Conservation (phyloP, 805 yeast species). For the Yarrowia sp. region DNA sequence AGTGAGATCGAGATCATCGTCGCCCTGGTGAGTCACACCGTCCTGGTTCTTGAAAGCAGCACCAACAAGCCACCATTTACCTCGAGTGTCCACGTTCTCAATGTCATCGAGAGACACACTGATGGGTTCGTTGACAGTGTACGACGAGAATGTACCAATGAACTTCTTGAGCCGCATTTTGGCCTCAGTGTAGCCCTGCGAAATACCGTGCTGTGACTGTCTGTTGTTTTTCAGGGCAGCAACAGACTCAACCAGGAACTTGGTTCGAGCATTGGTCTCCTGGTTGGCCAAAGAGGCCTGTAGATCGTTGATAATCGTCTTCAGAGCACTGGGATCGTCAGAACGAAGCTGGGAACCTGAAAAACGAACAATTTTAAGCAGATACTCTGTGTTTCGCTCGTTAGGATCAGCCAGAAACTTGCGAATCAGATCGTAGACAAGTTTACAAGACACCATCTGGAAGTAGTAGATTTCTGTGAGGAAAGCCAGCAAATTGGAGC, state of each 20-base stretch:
- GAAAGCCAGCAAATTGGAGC: constrained; percentile 73
- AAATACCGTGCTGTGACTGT: constrained; percentile 54
- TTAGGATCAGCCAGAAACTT: constrained; percentile 59
- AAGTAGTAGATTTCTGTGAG: constrained; percentile 79
- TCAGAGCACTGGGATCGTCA: constrained; percentile 87
- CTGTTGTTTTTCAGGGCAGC: constrained; percentile 87
- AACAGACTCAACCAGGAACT: constrained; percentile 83
- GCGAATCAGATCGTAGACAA: constrained; percentile 78
- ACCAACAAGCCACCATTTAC: constrained; percentile 99
- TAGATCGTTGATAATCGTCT: constrained; percentile 71
- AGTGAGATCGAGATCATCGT: constrained; percentile 51
- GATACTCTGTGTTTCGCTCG: constrained; percentile 77
- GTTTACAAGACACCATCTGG: constrained; percentile 73
- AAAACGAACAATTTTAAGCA: constrained; percentile 72
- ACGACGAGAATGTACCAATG: constrained; percentile 59
- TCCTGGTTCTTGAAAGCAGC: constrained; percentile 90
- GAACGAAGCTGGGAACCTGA: constrained; percentile 85
- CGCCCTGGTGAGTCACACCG: constrained; percentile 42
- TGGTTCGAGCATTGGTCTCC: constrained; percentile 65
- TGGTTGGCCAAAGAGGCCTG: constrained; percentile 57
- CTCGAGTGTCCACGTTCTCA: constrained; percentile 73
- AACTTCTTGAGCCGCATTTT: constrained; percentile 68
- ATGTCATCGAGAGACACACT: constrained; percentile 87
- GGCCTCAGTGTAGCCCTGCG: constrained; percentile 56
- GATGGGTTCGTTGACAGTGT: constrained; percentile 70